Evolutionary conservation across 2,329 filamentous ascomycete genomes (phyloP).

Genomic region (Pseudocercospora macadamiae): DNA sequence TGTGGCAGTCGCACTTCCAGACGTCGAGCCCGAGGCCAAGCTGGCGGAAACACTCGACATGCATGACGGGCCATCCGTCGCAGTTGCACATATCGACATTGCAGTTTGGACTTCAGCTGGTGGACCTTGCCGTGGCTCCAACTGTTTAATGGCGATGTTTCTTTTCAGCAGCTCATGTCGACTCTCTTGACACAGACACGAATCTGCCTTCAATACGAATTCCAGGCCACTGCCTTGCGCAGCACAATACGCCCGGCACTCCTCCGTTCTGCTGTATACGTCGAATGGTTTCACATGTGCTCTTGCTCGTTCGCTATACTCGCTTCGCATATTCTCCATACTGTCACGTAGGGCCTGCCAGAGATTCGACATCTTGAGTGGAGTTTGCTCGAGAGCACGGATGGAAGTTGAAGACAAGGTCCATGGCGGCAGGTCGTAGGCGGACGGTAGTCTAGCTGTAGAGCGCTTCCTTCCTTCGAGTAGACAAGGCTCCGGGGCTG

Average conservation of each 20-base stretch:
- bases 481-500: conserved; percentile 15
- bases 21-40: too few species aligned
- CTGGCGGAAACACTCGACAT: too few species aligned
- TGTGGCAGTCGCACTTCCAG: too few species aligned
- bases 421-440: conserved; percentile 8
- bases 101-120: too few species aligned
- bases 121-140: too few species aligned
- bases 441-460: background rate
- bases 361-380: background rate
- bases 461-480: conserved; percentile 5
- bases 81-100: too few species aligned
- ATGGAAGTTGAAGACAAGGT: background rate
- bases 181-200: background rate
- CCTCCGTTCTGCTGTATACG: background rate
- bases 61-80: too few species aligned
- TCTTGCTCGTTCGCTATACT: conserved; percentile 5
- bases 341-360: conserved; percentile 1
- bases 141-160: background rate
- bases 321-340: background rate
- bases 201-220: background rate
- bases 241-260: conserved; percentile 4
- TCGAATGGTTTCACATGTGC: conserved; percentile 1
- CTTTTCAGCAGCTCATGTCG: background rate
- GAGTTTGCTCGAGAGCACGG: background rate
- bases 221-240: background rate